A percentile compares a stretch with the other conserved stretches of the same genome.
These are phyloP conservation scores for Eimeria brunetti DNA, from an alignment of 169 alveolate genomes.

Conservation along the genomic window DNA sequence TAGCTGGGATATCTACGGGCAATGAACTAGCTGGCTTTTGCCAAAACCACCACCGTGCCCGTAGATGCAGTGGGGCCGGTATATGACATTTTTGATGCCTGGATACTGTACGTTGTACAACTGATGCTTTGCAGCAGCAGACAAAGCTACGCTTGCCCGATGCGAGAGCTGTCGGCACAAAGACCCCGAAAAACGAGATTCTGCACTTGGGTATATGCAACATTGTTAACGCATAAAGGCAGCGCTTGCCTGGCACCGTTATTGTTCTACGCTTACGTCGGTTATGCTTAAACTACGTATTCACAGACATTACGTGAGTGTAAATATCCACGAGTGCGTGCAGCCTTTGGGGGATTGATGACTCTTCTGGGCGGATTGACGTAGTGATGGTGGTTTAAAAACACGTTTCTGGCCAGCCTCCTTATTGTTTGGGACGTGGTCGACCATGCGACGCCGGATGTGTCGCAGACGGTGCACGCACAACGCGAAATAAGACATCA, in stretches of 20 bases:
- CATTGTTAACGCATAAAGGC: not conserved
- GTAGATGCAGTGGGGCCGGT: not conserved
- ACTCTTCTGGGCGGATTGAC: not conserved
- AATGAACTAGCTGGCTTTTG: too few relatives aligned
- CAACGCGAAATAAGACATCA: not conserved
- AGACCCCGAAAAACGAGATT: not conserved
- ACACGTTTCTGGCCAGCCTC: not conserved
- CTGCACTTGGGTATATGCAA: not conserved
- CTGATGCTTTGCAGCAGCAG: not conserved
- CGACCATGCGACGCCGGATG: not conserved
- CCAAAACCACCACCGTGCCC: not conserved
- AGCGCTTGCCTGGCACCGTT: not conserved
- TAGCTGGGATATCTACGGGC: not conserved
- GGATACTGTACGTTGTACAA: not conserved
- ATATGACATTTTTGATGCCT: not conserved
- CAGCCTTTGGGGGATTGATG: not conserved
- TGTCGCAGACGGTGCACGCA: not conserved
- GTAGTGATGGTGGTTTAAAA: not conserved
- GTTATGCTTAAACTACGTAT: too few relatives aligned
- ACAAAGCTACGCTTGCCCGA: not conserved
- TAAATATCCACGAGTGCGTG: not conserved
- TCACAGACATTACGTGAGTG: not conserved
- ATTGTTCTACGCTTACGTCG: too few relatives aligned
- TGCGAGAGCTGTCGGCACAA: not conserved
- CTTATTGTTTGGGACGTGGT: not conserved